Conservation (phyloP, 2,329 filamentous ascomycete species). For the Cladophialophora chaetospira region DNA sequence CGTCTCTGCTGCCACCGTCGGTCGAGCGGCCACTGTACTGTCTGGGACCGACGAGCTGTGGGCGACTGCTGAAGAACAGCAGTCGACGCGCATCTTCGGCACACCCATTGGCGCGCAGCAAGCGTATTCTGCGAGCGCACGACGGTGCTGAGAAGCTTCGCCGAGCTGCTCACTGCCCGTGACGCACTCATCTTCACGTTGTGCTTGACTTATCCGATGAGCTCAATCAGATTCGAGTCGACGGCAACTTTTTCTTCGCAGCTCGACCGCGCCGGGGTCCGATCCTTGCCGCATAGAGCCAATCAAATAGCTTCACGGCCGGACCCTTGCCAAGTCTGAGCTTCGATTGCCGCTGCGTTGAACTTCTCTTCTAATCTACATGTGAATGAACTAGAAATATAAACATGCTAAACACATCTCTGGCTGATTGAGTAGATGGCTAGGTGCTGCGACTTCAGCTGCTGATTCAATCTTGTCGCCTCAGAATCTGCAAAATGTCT, state of each 20-base stretch:
- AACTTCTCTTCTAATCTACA: too few relatives aligned
- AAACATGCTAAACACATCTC: too few relatives aligned
- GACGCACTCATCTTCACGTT: conserved; percentile 32
- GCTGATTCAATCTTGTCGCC: too few relatives aligned
- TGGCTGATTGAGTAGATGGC: too few relatives aligned
- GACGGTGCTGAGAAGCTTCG: conserved; percentile 35
- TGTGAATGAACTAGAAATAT: too few relatives aligned
- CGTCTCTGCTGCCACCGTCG: conserved; percentile 47
- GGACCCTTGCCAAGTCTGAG: too few relatives aligned
- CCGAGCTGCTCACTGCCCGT: conserved; percentile 27
- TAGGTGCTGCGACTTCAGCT: too few relatives aligned
- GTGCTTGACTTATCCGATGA: not conserved
- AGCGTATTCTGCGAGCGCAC: conserved; percentile 41
- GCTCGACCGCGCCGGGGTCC: conserved; percentile 9
- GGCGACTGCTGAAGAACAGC: conserved; percentile 13
- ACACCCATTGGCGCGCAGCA: conserved; percentile 40
- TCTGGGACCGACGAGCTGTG: conserved; percentile 3
- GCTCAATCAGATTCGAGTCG: not conserved
- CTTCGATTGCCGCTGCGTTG: too few relatives aligned
- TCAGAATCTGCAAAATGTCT: too few relatives aligned
- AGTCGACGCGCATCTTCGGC: conserved; percentile 41
- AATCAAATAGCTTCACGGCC: too few relatives aligned
- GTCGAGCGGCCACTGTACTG: conserved; percentile 38
- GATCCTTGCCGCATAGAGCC: too few relatives aligned
- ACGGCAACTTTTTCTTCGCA: conserved; percentile 11